Evolutionary conservation across 108 stramenopile genomes (phyloP).

Genomic region (Cylindrotheca closterium): DNA sequence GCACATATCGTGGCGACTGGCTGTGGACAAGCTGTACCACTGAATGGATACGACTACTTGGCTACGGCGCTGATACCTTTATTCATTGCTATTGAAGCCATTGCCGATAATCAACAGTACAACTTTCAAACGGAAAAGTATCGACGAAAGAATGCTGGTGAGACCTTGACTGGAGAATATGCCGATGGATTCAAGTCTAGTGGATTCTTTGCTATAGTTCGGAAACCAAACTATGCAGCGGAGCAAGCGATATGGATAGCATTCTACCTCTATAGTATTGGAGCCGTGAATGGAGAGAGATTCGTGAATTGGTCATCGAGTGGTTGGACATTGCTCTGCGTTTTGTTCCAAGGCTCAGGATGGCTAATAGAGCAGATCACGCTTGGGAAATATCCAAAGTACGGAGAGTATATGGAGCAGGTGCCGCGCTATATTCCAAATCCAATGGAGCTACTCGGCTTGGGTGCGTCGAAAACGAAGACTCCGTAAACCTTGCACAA

Average conservation of each 20-base stretch:
- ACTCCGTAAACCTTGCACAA: too few relatives aligned
- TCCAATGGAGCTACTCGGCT: neutral
- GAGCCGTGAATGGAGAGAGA: slow-evolving; percentile 26
- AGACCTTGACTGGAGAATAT: slow-evolving; percentile 35
- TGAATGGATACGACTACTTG: slow-evolving; percentile 51
- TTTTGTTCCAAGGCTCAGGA: slow-evolving; percentile 71
- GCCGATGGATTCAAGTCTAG: slow-evolving; percentile 61
- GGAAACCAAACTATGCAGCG: slow-evolving; percentile 80
- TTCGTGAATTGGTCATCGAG: slow-evolving; percentile 55
- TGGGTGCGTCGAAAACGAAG: too few relatives aligned
- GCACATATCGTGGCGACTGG: slow-evolving; percentile 32
- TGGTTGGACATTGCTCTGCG: slow-evolving; percentile 46
- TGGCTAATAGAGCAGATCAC: slow-evolving; percentile 71
- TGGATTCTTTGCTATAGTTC: slow-evolving; percentile 67
- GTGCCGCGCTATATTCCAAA: slow-evolving; percentile 64
- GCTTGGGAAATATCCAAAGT: slow-evolving; percentile 59
- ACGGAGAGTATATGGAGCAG: slow-evolving; percentile 45
- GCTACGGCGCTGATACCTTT: slow-evolving; percentile 42
- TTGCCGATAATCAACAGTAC: slow-evolving; percentile 80
- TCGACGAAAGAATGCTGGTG: slow-evolving; percentile 13
- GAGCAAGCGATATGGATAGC: slow-evolving; percentile 72
- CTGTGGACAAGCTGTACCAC: slow-evolving; percentile 16
- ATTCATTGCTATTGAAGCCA: slow-evolving; percentile 51
- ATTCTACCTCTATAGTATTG: slow-evolving; percentile 59
- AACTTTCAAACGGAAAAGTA: slow-evolving; percentile 71